These are phyloP conservation scores for Nelumbo lutea DNA, from an alignment of 164 flowering plant species.

Conservation along the genomic window DNA sequence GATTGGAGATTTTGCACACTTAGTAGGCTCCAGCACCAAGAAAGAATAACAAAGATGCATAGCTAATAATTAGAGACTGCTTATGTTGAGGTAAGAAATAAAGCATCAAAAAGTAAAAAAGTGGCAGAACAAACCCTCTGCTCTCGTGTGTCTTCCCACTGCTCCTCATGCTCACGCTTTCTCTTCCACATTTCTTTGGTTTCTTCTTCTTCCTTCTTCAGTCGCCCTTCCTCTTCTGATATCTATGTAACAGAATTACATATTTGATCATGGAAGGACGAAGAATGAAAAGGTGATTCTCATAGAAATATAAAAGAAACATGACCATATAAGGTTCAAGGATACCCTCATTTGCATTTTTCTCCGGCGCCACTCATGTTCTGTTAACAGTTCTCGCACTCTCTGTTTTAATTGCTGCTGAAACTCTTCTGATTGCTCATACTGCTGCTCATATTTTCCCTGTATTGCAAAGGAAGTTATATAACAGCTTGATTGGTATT, in stretches of 20 bases:
- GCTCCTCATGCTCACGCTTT: constrained; percentile 97
- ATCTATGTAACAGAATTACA: constrained; percentile 41
- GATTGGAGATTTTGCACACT: too few relatives aligned
- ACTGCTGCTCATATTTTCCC: constrained; percentile 88
- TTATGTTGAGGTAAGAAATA: neutral
- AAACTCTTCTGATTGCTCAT: constrained; percentile 79
- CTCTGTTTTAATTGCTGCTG: constrained; percentile 72
- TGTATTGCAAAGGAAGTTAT: constrained; percentile 16
- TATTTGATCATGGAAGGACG: neutral
- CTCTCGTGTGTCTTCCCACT: constrained; percentile 99
- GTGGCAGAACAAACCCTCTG: constrained; percentile 58
- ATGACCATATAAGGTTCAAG: neutral
- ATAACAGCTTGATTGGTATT: neutral
- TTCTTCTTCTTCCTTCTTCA: constrained; percentile 97
- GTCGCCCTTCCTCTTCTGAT: constrained; percentile 95
- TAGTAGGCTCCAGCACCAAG: neutral
- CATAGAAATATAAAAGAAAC: neutral
- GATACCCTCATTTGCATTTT: constrained; percentile 97
- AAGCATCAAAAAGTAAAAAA: too few relatives aligned
- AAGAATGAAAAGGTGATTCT: neutral
- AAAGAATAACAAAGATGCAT: neutral
- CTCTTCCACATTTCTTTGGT: constrained; percentile 96
- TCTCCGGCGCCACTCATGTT: constrained; percentile 96
- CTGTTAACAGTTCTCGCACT: constrained; percentile 85
- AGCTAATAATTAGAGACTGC: neutral